These are phyloP conservation scores for Tricharina praecox DNA, from an alignment of 495 filamentous ascomycete genomes.

Conservation along the genomic window DNA sequence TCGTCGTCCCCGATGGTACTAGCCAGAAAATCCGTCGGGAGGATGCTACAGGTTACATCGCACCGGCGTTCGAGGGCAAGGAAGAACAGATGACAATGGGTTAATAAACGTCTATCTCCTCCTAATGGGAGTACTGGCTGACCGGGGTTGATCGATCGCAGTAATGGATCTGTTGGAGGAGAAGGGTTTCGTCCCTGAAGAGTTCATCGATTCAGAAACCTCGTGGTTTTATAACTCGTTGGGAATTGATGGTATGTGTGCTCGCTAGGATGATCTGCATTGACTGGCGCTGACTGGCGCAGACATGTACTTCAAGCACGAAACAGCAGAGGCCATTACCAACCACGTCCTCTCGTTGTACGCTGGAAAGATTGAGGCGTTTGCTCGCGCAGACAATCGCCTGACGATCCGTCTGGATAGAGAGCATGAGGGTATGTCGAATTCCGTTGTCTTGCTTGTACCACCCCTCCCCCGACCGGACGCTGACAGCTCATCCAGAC, in stretches of 20 bases:
- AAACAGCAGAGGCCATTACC: slow-evolving; percentile 70
- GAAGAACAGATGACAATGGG: slow-evolving; percentile 80
- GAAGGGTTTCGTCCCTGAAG: slow-evolving; percentile 69
- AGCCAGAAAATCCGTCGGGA: slow-evolving; percentile 50
- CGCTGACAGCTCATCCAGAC: slow-evolving; percentile 38
- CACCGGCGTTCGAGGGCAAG: slow-evolving; percentile 89
- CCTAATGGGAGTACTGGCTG: slow-evolving; percentile 7
- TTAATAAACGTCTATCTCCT: slow-evolving; percentile 30
- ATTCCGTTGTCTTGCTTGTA: too few relatives aligned
- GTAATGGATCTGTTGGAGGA: slow-evolving; percentile 60
- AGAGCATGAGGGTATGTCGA: slow-evolving; percentile 35
- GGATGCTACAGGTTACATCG: slow-evolving; percentile 86
- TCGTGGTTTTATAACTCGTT: slow-evolving; percentile 95
- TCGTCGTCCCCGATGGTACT: background rate
- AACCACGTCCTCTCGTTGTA: slow-evolving; percentile 92
- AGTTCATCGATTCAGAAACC: slow-evolving; percentile 69
- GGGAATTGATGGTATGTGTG: slow-evolving; percentile 52
- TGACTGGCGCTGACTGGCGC: background rate
- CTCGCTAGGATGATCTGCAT: too few relatives aligned
- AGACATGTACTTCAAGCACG: slow-evolving; percentile 95
- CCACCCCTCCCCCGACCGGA: too few relatives aligned
- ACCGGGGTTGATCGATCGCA: slow-evolving; percentile 18
- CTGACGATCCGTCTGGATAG: slow-evolving; percentile 90
- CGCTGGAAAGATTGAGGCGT: slow-evolving; percentile 91
- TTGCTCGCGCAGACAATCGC: slow-evolving; percentile 79